phyloP scores from a whole-genome alignment of 352 stramenopile genomes.

The Phytophthora quininea region DNA sequence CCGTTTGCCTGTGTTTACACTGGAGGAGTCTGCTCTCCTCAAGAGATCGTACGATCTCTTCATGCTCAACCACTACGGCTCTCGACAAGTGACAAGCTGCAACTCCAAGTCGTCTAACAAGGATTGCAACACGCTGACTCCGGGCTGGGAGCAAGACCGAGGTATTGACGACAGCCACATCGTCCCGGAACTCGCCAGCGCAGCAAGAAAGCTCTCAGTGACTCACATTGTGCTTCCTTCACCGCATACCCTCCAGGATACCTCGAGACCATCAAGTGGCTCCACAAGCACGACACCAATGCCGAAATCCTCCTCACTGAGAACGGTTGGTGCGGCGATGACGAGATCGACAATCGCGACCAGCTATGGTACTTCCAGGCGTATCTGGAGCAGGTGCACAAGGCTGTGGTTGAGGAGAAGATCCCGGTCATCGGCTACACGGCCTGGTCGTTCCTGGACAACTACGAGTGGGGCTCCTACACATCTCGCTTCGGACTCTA shows the following conservation, averaged over 20 bases:
- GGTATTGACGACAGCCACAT: slow-evolving; percentile 32
- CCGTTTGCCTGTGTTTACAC: slow-evolving; percentile 83
- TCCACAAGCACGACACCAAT: neutral
- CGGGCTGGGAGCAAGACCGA: slow-evolving; percentile 41
- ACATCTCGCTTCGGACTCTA: slow-evolving; percentile 50
- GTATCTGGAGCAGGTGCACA: slow-evolving; percentile 38
- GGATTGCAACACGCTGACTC: slow-evolving; percentile 27
- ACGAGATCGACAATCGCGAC: slow-evolving; percentile 1
- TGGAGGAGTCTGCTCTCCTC: slow-evolving; percentile 55
- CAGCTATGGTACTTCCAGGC: slow-evolving; percentile 37
- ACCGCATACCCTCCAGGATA: slow-evolving; percentile 1
- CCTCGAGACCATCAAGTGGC: slow-evolving; percentile 5
- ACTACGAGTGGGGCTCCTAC: slow-evolving; percentile 43
- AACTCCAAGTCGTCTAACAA: slow-evolving; percentile 27
- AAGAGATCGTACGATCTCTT: slow-evolving; percentile 84
- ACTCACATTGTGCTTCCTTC: slow-evolving; percentile 3
- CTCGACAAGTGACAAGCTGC: slow-evolving; percentile 34
- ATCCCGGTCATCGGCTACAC: slow-evolving; percentile 28
- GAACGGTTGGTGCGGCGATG: slow-evolving; percentile 1
- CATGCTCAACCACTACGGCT: slow-evolving; percentile 90
- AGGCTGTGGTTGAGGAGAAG: slow-evolving; percentile 3
- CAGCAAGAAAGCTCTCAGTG: slow-evolving; percentile 6
- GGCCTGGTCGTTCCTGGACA: slow-evolving; percentile 39
- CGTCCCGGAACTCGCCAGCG: slow-evolving; percentile 11
- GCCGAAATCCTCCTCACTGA: slow-evolving; percentile 2